Evolutionary conservation across 2,329 filamentous ascomycete species (phyloP).

Genomic region (Ceratocystis variospora): DNA sequence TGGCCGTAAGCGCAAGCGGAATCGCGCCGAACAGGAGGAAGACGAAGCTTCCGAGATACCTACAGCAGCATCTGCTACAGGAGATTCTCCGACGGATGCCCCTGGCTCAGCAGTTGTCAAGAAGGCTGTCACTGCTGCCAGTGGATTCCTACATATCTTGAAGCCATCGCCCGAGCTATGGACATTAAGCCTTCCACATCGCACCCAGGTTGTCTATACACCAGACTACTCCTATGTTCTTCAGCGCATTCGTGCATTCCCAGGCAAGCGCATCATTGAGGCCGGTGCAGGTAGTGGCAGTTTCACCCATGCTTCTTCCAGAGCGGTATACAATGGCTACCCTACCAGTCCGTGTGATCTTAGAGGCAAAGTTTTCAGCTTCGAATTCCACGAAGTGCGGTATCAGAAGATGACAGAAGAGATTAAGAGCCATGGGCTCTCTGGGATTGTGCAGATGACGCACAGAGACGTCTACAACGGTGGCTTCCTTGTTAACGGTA

Average conservation of each 20-base stretch:
- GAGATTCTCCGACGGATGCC: slow-evolving; percentile 27
- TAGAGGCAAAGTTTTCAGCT: slow-evolving; percentile 64
- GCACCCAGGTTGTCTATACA: slow-evolving; percentile 77
- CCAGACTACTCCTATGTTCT: slow-evolving; percentile 78
- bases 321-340: slow-evolving; percentile 64
- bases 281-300: slow-evolving; percentile 71
- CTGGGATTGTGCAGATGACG: slow-evolving; percentile 53
- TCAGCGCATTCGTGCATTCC: slow-evolving; percentile 58
- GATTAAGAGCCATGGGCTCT: slow-evolving; percentile 52
- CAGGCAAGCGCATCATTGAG: slow-evolving; percentile 62
- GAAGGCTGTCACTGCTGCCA: slow-evolving; percentile 39
- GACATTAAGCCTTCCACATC: slow-evolving; percentile 66
- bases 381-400: slow-evolving; percentile 64
- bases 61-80: slow-evolving; percentile 23
- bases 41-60: slow-evolving; percentile 15
- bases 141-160: slow-evolving; percentile 66
- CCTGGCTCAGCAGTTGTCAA: slow-evolving; percentile 27
- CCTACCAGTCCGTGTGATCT: slow-evolving; percentile 32
- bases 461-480: slow-evolving; percentile 67
- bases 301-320: slow-evolving; percentile 65
- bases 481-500: slow-evolving; percentile 43
- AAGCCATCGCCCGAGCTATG: slow-evolving; percentile 70
- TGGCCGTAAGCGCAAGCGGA: slow-evolving; percentile 45
- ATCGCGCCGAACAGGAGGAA: slow-evolving; percentile 25
- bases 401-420: slow-evolving; percentile 57